These are phyloP conservation scores for Hypoxylon lienhwacheense DNA, from an alignment of 495 filamentous ascomycete genomes.

Conservation along the genomic window DNA sequence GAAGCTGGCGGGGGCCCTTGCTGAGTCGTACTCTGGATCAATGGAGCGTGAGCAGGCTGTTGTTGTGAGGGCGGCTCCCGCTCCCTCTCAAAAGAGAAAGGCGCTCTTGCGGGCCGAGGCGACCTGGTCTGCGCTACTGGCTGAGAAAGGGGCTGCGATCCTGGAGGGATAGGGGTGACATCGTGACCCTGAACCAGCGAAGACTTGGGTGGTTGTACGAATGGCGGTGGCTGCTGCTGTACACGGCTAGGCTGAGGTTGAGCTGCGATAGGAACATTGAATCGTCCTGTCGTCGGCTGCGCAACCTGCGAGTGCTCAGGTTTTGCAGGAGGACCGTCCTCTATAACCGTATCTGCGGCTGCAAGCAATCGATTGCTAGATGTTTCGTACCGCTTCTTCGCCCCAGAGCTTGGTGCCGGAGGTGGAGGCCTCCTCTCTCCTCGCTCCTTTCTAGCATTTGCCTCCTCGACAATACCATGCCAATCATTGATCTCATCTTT, in stretches of 20 bases:
- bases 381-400: conserved; percentile 51
- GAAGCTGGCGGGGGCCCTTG: conserved; percentile 26
- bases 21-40: conserved; percentile 31
- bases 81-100: conserved; percentile 38
- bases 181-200: conserved; percentile 28
- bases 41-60: conserved; percentile 27
- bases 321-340: conserved; percentile 54
- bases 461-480: conserved; percentile 66
- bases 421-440: conserved; percentile 76
- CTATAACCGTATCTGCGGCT: conserved; percentile 61
- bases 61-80: conserved; percentile 34
- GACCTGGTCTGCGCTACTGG: conserved; percentile 44
- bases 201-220: conserved; percentile 29
- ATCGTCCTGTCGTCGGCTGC: conserved; percentile 41
- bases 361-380: conserved; percentile 56
- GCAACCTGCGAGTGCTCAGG: conserved; percentile 38
- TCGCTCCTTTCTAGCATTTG: conserved; percentile 67
- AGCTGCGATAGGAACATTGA: conserved; percentile 48
- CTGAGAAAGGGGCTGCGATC: conserved; percentile 34
- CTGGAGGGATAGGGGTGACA: conserved; percentile 33
- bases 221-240: conserved; percentile 28
- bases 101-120: conserved; percentile 44
- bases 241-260: conserved; percentile 38
- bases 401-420: conserved; percentile 58
- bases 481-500: conserved; percentile 76